Base-by-base conservation (phyloP, 1,284 basidiomycete genomes). In the Ustilago xerochloae region DNA sequence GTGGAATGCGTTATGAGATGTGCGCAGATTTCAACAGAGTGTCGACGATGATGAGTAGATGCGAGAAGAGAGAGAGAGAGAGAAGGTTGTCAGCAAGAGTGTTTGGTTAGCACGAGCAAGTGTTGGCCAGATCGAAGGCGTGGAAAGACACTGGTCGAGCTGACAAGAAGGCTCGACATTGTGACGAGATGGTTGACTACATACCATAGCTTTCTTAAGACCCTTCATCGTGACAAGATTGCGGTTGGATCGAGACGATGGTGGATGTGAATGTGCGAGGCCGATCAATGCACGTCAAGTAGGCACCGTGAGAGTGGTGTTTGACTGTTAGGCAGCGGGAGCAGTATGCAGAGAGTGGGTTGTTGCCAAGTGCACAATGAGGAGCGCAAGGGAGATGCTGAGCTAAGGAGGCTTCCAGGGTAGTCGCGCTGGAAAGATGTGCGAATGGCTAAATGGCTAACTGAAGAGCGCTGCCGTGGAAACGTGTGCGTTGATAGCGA, bases 181-280 rank as follows among this genome's bases (percentile, higher is more conserved):
- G 41, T 24, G 30, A n/a, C n/a, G n/a, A 26, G 41, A 1, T 18
- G 32, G 9, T n/a, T n/a, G 33, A 18, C 2, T 18, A 83, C 82
- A 41, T 67, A 84, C 82, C 82, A 84, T 83, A 5, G 82, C 82
- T 68, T 84, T 84, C 67, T 83, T 84, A 45, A 83, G 80, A 29
- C 82, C 81, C 66, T 84, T 84, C 82, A 84, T 84, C 39, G 41
- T 68, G 72, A 45, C 22, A 18, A 46, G 1, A 48, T 35, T 49
- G 35, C 28, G 26, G 56, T 38, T 26, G 39, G n/a, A 32, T 15
- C 32, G 52, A 33, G n/a, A 41, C 39, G 47, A 24, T 24, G 33
- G 24, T 33, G n/a, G 38, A 32, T 48, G 46, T 9, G 24, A 38
- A 28, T 39, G 22, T 24, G 29, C 47, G 16, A 49, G 4, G 47